A percentile compares a stretch with the other conserved stretches of the same genome.
Conservation (phyloP, 2,329 filamentous ascomycete species). For the Xylariaceae sp. region DNA sequence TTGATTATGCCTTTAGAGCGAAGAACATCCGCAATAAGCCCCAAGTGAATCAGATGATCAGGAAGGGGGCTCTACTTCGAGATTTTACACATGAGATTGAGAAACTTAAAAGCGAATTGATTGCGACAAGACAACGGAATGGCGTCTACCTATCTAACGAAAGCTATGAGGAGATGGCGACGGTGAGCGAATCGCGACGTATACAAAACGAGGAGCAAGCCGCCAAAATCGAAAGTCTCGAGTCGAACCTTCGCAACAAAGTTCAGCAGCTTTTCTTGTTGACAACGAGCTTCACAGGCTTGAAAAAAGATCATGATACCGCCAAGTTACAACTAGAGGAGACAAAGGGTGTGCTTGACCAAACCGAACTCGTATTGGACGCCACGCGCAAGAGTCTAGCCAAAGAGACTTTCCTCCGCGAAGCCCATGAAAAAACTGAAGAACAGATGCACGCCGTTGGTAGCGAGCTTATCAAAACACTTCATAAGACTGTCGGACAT, state of each 20-base stretch:
- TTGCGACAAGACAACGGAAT: slow-evolving; percentile 87
- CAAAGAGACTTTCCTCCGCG: slow-evolving; percentile 74
- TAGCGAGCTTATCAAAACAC: slow-evolving; percentile 68
- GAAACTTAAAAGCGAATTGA: slow-evolving; percentile 87
- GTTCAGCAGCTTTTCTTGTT: slow-evolving; percentile 86
- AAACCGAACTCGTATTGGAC: slow-evolving; percentile 79
- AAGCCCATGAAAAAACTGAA: slow-evolving; percentile 84
- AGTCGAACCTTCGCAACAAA: slow-evolving; percentile 86
- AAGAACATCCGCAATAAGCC: slow-evolving; percentile 99
- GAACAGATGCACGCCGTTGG: slow-evolving; percentile 70
- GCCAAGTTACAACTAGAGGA: slow-evolving; percentile 69
- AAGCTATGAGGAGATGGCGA: slow-evolving; percentile 83
- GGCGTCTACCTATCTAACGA: slow-evolving; percentile 92
- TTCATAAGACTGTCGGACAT: slow-evolving; percentile 74
- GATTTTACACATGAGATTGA: slow-evolving; percentile 94
- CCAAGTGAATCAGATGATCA: slow-evolving; percentile 85
- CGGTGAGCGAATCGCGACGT: slow-evolving; percentile 84
- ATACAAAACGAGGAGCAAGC: slow-evolving; percentile 91
- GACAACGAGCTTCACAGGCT: slow-evolving; percentile 77
- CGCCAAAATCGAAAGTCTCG: slow-evolving; percentile 88
- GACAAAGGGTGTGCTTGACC: slow-evolving; percentile 75
- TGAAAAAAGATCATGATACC: slow-evolving; percentile 86
- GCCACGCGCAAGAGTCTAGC: slow-evolving; percentile 71
- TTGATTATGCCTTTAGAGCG: slow-evolving; percentile 95
- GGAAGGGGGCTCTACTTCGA: slow-evolving; percentile 84